Evolutionary conservation across 192 early-diverging fungal species (phyloP), one percentile per base, ranked within the genome.

Genomic region (Backusella luteola): DNA sequence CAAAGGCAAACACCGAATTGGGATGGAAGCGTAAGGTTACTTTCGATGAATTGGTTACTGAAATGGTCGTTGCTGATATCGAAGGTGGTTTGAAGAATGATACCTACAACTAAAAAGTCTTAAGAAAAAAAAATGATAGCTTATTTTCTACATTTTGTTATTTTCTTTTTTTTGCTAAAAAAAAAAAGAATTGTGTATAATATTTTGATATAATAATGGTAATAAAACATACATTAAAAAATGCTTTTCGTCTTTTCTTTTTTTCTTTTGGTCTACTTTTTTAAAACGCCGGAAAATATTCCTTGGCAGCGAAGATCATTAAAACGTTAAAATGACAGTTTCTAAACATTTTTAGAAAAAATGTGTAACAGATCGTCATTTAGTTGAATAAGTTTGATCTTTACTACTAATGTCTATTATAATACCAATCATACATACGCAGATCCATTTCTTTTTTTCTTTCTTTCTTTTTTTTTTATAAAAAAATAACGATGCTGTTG

Each of bases 1-100:
- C 88, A 19, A 94, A 94, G 83, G 90, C 93, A 17, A 86, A 90
- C 73, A 85, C 83, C 63, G 77, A 80, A 32, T 83, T 94, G 38
- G 85, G 86, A 34, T 94, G 92, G 93, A 86, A 88, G 79, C 84
- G 88, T 38, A 89, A 89, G 79, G 91, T 93, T 49, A 80, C 83
- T 34, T 94, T 91, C 81, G 92, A 94, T 72, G 89, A 85, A 26
- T 78, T 91, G 66, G 87, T 91, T 23, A 83, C 83, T 66, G 90
- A 91, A 82, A 91, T 91, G 90, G 86, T 91, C 32, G 78, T 85
- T 52, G 82, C 89, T 68, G 90, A 91, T 82, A 79, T 91, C 59
- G 77, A 85, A 75, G 78, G 78, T 44, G 73, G 78, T 56, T 49
- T 75, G 26, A 79, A 79, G 23, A 63, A 63, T 63, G 56, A 63